These are phyloP conservation scores for Aspergillus puulaauensis DNA, from an alignment of 2,329 filamentous ascomycete species.

Conservation along the genomic window DNA sequence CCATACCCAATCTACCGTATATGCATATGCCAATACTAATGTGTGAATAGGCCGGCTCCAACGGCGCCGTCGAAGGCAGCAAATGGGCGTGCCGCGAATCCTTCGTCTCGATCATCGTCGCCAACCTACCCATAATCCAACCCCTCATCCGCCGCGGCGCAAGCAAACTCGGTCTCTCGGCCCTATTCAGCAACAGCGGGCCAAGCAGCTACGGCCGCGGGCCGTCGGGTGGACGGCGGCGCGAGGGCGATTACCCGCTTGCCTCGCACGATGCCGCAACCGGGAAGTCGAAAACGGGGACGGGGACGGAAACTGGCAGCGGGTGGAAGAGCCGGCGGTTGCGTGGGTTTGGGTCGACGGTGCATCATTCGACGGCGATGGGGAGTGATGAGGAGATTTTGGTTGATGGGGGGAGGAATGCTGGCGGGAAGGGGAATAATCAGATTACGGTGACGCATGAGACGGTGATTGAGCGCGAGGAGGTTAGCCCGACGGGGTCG, in stretches of 20 bases:
- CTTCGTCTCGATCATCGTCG: slow-evolving; percentile 42
- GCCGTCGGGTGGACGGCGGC: background rate
- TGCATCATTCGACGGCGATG: slow-evolving; percentile 20
- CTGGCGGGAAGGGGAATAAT: slow-evolving; percentile 3
- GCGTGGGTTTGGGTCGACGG: slow-evolving; percentile 1
- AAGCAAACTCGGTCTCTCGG: slow-evolving; percentile 26
- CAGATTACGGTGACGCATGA: slow-evolving; percentile 28
- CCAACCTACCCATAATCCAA: slow-evolving; percentile 43
- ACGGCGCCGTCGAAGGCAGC: slow-evolving; percentile 37
- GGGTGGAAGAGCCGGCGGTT: background rate
- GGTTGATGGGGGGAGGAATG: background rate
- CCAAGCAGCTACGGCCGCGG: background rate
- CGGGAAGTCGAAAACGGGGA: background rate
- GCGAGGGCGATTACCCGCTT: slow-evolving; percentile 1
- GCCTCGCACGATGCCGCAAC: background rate
- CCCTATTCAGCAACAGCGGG: slow-evolving; percentile 25
- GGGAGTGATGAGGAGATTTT: slow-evolving; percentile 31
- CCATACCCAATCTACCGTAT: too few species aligned
- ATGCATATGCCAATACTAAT: background rate
- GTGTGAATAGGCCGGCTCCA: slow-evolving; percentile 19
- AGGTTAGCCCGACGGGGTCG: background rate
- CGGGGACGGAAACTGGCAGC: background rate
- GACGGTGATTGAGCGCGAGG: slow-evolving; percentile 25
- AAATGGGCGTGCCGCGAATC: slow-evolving; percentile 45
- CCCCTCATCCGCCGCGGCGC: slow-evolving; percentile 28